These are phyloP conservation scores for Pseudogymnoascus sp. DNA, from an alignment of 2,329 filamentous ascomycete genomes.

Conservation along the genomic window DNA sequence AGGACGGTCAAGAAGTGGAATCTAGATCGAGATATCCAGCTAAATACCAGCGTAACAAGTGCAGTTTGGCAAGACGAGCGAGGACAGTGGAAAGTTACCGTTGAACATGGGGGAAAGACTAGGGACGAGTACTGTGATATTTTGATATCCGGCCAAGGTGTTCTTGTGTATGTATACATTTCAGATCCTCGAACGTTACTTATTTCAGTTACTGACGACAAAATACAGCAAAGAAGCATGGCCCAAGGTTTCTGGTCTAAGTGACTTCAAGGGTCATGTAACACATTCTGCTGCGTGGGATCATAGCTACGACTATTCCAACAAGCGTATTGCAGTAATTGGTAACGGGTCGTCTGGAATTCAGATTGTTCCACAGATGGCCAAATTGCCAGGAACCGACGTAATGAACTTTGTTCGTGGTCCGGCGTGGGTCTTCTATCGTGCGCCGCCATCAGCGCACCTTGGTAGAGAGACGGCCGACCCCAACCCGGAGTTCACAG, in stretches of 20 bases:
- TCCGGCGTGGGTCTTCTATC: slow-evolving; percentile 29
- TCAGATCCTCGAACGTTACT: slow-evolving; percentile 34
- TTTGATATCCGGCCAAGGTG: slow-evolving; percentile 1
- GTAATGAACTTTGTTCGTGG: slow-evolving; percentile 17
- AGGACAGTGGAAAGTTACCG: slow-evolving; percentile 38
- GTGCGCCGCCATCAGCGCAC: slow-evolving; percentile 42
- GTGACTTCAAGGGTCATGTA: slow-evolving; percentile 35
- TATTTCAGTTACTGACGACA: slow-evolving; percentile 34
- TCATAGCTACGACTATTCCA: slow-evolving; percentile 44
- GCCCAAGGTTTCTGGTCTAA: slow-evolving; percentile 36
- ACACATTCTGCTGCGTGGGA: slow-evolving; percentile 51
- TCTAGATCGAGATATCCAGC: slow-evolving; percentile 32
- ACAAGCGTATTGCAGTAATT: slow-evolving; percentile 41
- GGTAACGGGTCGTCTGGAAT: slow-evolving; percentile 32
- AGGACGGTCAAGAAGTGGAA: neutral
- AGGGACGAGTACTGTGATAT: neutral
- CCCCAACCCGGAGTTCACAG: slow-evolving; percentile 22
- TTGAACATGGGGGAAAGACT: slow-evolving; percentile 27
- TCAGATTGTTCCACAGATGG: slow-evolving; percentile 28
- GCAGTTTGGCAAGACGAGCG: slow-evolving; percentile 38
- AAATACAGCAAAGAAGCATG: slow-evolving; percentile 27
- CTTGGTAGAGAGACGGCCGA: slow-evolving; percentile 34
- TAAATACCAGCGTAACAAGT: slow-evolving; percentile 36
- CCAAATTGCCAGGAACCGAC: slow-evolving; percentile 18
- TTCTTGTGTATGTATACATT: slow-evolving; percentile 14